These are phyloP conservation scores for Kalmusia sp. DNA, from an alignment of 2,329 filamentous ascomycete species.

Conservation along the genomic window DNA sequence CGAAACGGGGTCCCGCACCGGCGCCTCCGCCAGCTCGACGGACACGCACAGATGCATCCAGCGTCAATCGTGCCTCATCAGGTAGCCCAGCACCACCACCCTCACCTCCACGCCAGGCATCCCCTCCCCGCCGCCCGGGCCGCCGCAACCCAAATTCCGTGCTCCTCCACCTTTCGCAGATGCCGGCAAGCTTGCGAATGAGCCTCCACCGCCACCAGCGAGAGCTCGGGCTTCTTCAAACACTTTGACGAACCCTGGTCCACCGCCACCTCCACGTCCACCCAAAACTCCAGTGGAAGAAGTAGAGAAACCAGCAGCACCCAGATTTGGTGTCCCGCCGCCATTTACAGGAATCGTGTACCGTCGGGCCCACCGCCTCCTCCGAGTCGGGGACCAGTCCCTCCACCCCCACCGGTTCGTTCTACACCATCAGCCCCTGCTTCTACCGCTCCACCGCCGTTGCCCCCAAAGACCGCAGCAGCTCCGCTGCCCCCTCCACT, in stretches of 20 bases:
- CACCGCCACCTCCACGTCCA: constrained; percentile 68
- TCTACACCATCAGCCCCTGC: constrained; percentile 46
- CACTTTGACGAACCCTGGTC: constrained; percentile 61
- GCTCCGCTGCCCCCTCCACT: constrained; percentile 68
- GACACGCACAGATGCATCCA: constrained; percentile 49
- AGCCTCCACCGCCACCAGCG: constrained; percentile 55
- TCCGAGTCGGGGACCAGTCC: constrained; percentile 73
- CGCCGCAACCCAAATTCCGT: constrained; percentile 73
- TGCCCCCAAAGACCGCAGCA: constrained; percentile 45
- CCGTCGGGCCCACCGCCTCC: constrained; percentile 75
- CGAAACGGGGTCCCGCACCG: constrained; percentile 67
- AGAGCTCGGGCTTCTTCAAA: constrained; percentile 59
- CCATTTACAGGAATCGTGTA: constrained; percentile 71
- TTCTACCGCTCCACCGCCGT: constrained; percentile 40
- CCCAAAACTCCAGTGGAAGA: constrained; percentile 69
- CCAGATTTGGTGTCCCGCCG: constrained; percentile 79
- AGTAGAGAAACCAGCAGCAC: constrained; percentile 57
- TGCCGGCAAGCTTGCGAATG: constrained; percentile 80
- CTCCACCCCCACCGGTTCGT: constrained; percentile 59
- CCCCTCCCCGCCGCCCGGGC: constrained; percentile 70
- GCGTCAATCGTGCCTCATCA: constrained; percentile 48
- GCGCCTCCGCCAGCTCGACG: constrained; percentile 63
- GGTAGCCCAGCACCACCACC: constrained; percentile 66
- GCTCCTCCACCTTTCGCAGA: constrained; percentile 89
- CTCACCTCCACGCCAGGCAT: constrained; percentile 71